phyloP scores from a whole-genome alignment of 768 basidiomycete genomes.

The Rhodotorula diobovata region DNA sequence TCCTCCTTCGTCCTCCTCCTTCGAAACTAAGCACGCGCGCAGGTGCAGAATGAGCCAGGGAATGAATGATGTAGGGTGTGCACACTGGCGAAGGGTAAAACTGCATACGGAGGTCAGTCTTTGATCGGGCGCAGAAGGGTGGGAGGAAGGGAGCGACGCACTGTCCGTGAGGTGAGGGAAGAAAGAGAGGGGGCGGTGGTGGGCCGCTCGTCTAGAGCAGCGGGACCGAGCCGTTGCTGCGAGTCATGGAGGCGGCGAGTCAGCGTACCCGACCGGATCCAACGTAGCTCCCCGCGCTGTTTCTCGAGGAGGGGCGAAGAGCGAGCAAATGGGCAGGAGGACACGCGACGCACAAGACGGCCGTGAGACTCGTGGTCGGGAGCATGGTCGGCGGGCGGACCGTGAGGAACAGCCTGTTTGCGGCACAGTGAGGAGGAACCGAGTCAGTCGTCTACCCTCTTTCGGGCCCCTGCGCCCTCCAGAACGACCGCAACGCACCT shows the following conservation, averaged over 20 bases:
- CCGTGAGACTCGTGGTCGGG: constrained; percentile 29
- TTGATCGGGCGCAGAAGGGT: background rate
- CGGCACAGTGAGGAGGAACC: no score
- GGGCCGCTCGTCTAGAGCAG: background rate
- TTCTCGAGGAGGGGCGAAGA: no score
- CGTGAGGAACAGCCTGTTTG: constrained; percentile 44
- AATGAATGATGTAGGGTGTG: no score
- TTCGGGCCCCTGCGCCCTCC: no score
- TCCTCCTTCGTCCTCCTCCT: background rate
- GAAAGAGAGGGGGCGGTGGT: background rate
- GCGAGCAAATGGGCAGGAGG: background rate
- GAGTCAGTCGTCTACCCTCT: no score
- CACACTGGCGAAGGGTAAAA: background rate
- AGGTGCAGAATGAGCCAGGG: background rate
- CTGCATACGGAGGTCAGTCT: background rate
- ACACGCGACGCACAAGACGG: constrained; percentile 14
- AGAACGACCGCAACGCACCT: no score
- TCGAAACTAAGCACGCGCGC: background rate
- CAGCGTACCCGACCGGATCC: background rate
- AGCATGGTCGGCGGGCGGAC: constrained; percentile 40
- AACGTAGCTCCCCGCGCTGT: background rate
- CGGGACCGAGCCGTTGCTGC: constrained; percentile 3
- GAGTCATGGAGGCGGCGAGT: background rate
- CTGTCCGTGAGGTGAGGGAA: background rate
- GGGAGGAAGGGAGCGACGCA: background rate